Percentiles rank a stretch among this genome's conserved stretches.
These are phyloP conservation scores for Sequoia sempervirens DNA, from an alignment of 75 land plant species.

Conservation along the genomic window DNA sequence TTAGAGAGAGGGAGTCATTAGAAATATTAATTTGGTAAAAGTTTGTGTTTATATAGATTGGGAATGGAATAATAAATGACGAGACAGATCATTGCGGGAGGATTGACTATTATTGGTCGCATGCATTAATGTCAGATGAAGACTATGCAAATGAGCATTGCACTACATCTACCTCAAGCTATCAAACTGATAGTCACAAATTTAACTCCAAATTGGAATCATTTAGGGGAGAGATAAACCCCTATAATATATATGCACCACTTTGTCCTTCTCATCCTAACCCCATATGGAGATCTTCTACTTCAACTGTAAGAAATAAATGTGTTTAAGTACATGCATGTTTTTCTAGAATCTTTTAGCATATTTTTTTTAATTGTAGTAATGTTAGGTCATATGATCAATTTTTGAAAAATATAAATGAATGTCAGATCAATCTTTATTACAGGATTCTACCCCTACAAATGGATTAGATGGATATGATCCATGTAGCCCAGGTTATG, in stretches of 20 bases:
- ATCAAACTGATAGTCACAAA: not conserved
- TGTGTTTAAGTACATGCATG: not conserved
- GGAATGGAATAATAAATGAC: conserved; percentile 49
- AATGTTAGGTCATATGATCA: not conserved
- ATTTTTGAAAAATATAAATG: not conserved
- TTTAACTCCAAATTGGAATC: not conserved
- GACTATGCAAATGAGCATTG: not conserved
- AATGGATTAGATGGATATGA: conserved; percentile 21
- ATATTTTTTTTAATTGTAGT: not conserved
- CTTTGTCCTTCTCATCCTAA: not conserved
- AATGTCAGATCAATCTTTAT: not conserved
- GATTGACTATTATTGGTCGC: conserved; percentile 47
- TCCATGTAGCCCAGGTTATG: conserved; percentile 39
- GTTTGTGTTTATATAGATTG: conserved; percentile 16
- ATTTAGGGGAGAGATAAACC: not conserved
- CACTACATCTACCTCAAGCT: not conserved
- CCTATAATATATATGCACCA: not conserved
- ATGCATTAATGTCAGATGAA: conserved; percentile 59
- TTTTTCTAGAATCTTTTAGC: not conserved
- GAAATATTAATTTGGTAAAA: no score
- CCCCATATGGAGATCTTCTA: not conserved
- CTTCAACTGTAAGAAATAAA: not conserved
- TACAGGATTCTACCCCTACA: not conserved
- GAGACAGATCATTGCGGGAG: conserved; percentile 40
- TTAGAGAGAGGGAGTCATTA: no score